Conservation (phyloP, 2,329 filamentous ascomycete genomes). For the Stemphylium beticola region DNA sequence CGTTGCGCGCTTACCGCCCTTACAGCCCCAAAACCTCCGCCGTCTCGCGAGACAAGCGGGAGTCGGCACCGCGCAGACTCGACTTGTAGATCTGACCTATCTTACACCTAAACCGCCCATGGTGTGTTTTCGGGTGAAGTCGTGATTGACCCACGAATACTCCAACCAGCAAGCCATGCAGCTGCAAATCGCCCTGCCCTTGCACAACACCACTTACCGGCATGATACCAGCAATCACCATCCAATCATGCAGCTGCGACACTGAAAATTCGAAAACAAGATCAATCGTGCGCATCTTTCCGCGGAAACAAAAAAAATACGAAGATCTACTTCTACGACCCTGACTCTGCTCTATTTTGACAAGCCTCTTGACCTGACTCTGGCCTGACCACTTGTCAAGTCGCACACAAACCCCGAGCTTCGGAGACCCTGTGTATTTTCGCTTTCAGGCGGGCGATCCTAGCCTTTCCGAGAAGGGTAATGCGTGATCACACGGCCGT, state of each 20-base stretch:
- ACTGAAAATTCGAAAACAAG: background rate
- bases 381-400: constrained; percentile 10
- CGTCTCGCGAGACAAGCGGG: background rate
- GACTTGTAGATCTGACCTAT: background rate
- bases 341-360: background rate
- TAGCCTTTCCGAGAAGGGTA: constrained; percentile 7
- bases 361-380: constrained; percentile 2
- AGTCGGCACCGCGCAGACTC: background rate
- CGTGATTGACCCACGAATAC: background rate
- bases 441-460: constrained; percentile 3
- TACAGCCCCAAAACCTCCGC: background rate
- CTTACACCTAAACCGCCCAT: background rate
- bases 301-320: background rate
- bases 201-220: background rate
- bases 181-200: background rate
- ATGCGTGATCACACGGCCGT: constrained; percentile 14
- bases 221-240: background rate
- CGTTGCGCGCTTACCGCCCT: constrained; percentile 17
- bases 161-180: background rate
- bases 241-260: background rate
- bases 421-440: constrained; percentile 2
- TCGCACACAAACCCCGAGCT: background rate
- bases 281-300: background rate
- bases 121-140: background rate
- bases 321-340: background rate